Percentiles rank a stretch among this genome's conserved stretches.
phyloP scores from a whole-genome alignment of 2,329 filamentous ascomycete genomes.

The Myotisia sp. region DNA sequence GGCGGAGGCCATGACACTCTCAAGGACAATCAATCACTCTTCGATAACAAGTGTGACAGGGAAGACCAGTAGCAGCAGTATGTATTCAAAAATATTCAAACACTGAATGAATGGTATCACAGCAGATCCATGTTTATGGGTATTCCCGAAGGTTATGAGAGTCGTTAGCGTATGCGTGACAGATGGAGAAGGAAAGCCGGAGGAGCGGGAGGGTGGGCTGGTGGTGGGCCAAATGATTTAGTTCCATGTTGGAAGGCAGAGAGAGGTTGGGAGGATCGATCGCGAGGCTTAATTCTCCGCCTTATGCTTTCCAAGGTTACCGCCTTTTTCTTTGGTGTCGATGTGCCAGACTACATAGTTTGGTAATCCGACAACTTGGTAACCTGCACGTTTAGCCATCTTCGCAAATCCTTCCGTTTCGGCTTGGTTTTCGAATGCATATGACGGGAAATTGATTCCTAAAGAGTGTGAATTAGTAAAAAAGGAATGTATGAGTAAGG shows the following conservation, averaged over 20 bases:
- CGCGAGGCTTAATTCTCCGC: too few species aligned
- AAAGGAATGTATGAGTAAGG: too few species aligned
- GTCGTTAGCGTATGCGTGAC: neutral
- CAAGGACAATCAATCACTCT: neutral
- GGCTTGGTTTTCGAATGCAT: slow-evolving; percentile 95
- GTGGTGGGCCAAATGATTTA: too few species aligned
- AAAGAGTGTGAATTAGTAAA: too few species aligned
- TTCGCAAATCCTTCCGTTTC: slow-evolving; percentile 98
- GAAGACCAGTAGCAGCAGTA: neutral
- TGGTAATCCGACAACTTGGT: slow-evolving; percentile 77
- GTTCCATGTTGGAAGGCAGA: too few species aligned
- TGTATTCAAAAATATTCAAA: slow-evolving; percentile 1
- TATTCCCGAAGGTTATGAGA: slow-evolving; percentile 1
- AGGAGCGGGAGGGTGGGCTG: neutral
- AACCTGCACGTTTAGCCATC: slow-evolving; percentile 94
- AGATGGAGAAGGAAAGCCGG: neutral
- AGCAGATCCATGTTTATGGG: neutral
- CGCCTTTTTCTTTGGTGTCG: slow-evolving; percentile 86
- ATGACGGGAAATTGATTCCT: slow-evolving; percentile 96
- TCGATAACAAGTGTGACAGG: neutral
- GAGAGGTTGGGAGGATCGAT: slow-evolving; percentile 13
- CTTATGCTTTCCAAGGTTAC: slow-evolving; percentile 44
- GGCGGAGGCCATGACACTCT: neutral
- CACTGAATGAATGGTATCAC: neutral
- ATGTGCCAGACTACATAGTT: slow-evolving; percentile 99